Percentiles rank a stretch among this genome's conserved stretches.
Evolutionary conservation across 1,284 basidiomycete species (phyloP).

Genomic region (Leucoagaricus sp.): DNA sequence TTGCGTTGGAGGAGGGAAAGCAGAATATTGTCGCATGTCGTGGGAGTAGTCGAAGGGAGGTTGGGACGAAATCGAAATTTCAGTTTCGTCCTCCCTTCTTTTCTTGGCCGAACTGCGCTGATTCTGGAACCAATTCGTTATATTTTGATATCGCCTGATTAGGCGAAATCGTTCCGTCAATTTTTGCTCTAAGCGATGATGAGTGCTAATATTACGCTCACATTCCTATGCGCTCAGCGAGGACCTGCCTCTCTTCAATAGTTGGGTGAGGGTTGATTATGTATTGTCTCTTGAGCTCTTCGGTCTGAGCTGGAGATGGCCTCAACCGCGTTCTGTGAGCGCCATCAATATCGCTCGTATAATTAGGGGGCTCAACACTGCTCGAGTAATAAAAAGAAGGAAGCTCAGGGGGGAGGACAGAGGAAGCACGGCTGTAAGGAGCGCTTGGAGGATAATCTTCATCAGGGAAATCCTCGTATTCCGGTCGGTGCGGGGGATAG

Average conservation of each 20-base stretch:
- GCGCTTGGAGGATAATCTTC: conserved; percentile 44
- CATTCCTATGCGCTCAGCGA: conserved; percentile 73
- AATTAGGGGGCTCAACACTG: conserved; percentile 42
- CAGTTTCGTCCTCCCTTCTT: conserved; percentile 53
- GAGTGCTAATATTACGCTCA: conserved; percentile 41
- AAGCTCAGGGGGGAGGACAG: conserved; percentile 29
- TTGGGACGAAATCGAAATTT: conserved; percentile 27
- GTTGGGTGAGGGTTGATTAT: conserved; percentile 63
- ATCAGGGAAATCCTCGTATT: conserved; percentile 44
- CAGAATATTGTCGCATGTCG: conserved; percentile 44
- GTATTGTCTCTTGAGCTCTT: conserved; percentile 67
- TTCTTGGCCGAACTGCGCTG: conserved; percentile 75
- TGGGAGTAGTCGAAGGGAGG: conserved; percentile 34
- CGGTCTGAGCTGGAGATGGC: conserved; percentile 62
- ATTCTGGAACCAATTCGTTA: conserved; percentile 85
- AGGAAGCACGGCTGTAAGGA: conserved; percentile 34
- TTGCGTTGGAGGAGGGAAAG: conserved; percentile 48
- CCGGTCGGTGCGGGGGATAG: conserved; percentile 28
- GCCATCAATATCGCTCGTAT: conserved; percentile 44
- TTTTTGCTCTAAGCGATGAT: conserved; percentile 20
- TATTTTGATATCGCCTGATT: conserved; percentile 69
- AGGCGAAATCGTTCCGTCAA: conserved; percentile 26
- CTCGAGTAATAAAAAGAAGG: conserved; percentile 44
- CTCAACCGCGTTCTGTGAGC: conserved; percentile 59
- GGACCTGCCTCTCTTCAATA: conserved; percentile 60